Conservation (phyloP, 257 asterid species). For the Leonotis leonurus region DNA sequence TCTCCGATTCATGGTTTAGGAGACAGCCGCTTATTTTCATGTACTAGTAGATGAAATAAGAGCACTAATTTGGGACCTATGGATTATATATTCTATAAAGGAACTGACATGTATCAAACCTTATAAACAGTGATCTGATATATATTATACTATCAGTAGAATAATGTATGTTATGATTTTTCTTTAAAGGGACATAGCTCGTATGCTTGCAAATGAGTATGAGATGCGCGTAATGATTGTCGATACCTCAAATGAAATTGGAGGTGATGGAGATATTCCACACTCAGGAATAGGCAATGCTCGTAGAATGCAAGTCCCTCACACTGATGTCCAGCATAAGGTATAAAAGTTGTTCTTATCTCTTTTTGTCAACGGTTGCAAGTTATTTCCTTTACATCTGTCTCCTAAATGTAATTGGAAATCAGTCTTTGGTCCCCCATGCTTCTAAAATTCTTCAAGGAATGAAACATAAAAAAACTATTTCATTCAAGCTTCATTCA, state of each 20-base stretch:
- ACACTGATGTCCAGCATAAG: constrained; percentile 85
- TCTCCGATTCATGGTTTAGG: not conserved
- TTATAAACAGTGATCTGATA: not conserved
- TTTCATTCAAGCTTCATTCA: not conserved
- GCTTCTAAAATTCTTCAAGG: not conserved
- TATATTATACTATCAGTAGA: not conserved
- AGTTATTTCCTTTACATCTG: not conserved
- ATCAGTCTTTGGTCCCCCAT: not conserved
- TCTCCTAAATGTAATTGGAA: not conserved
- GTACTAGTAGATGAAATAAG: not conserved
- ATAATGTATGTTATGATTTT: constrained; percentile 1
- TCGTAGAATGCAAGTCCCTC: constrained; percentile 98
- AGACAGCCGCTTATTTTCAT: not conserved
- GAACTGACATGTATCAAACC: not conserved
- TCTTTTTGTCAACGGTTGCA: not conserved
- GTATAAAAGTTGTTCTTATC: constrained; percentile 30
- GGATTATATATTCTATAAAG: not conserved
- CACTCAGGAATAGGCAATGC: constrained; percentile 93
- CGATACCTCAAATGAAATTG: constrained; percentile 97
- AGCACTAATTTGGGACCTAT: not conserved
- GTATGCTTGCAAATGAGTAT: constrained; percentile 95
- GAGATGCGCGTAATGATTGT: constrained; percentile 93
- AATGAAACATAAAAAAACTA: not conserved
- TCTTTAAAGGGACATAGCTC: constrained; percentile 76
- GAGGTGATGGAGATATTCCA: constrained; percentile 98